Percentiles rank a stretch among this genome's conserved stretches.
Conservation (phyloP, 176 grass and related monocot species). For the Avena atlantica region DNA sequence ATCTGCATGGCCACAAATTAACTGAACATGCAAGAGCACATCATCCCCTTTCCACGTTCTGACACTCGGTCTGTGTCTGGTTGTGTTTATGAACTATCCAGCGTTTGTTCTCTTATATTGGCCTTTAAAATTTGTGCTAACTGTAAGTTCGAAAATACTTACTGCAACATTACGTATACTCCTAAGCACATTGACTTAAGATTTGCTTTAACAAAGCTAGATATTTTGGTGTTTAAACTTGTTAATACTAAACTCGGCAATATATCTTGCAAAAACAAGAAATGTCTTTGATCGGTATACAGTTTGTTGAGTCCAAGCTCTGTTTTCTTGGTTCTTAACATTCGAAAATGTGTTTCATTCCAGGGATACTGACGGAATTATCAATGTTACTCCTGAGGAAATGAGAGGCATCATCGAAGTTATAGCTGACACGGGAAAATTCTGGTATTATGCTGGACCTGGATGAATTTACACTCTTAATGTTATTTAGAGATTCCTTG, state of each 20-base stretch:
- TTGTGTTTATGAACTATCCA: slow-evolving; percentile 18
- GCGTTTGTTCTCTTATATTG: background rate
- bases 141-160: background rate
- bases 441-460: slow-evolving; percentile 69
- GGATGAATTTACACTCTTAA: slow-evolving; percentile 20
- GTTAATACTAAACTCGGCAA: background rate
- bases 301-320: slow-evolving; percentile 4
- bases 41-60: background rate
- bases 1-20: background rate
- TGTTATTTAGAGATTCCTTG: slow-evolving; percentile 25
- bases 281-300: background rate
- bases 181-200: background rate
- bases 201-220: background rate
- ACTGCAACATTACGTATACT: background rate
- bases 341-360: slow-evolving; percentile 43
- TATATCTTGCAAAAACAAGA: background rate
- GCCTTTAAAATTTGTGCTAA: background rate
- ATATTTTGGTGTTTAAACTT: background rate
- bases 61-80: background rate
- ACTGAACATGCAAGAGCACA: background rate
- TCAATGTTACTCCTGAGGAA: slow-evolving; percentile 67
- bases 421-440: slow-evolving; percentile 82
- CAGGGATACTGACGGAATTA: slow-evolving; percentile 52
- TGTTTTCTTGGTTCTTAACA: slow-evolving; percentile 27
- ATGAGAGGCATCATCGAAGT: slow-evolving; percentile 84